Conservation (phyloP, 2,329 filamentous ascomycete species). For the Penicillium brasilianum region DNA sequence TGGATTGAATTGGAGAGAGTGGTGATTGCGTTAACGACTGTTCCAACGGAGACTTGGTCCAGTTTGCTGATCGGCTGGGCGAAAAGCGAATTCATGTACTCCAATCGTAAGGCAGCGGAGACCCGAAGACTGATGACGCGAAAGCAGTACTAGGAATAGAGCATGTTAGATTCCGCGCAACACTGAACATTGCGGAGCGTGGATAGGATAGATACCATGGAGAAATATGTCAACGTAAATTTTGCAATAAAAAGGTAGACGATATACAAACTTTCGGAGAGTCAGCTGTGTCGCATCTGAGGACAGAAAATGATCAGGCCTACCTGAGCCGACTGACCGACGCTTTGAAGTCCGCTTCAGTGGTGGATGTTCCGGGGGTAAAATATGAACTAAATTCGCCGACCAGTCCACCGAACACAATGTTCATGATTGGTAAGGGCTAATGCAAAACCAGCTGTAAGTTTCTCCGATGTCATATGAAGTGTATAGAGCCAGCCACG, state of each 20-base stretch:
- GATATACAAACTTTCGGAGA: not conserved
- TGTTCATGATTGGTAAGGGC: constrained; percentile 60
- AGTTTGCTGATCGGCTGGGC: constrained; percentile 43
- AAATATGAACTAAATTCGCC: constrained; percentile 64
- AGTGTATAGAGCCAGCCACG: not conserved
- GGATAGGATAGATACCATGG: not conserved
- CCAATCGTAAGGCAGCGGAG: not conserved
- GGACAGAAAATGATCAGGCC: not conserved
- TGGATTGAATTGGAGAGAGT: constrained; percentile 60
- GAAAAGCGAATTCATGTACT: not conserved
- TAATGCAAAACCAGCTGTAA: constrained; percentile 1
- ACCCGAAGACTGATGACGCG: not conserved
- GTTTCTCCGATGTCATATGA: not conserved
- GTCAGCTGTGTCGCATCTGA: not conserved
- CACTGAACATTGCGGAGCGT: not conserved
- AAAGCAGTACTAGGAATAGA: not conserved
- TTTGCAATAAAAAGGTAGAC: not conserved
- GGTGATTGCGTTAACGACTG: constrained; percentile 58
- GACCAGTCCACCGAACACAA: constrained; percentile 62
- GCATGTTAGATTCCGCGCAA: not conserved
- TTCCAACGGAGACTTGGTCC: constrained; percentile 56
- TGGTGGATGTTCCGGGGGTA: constrained; percentile 49
- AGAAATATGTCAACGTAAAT: not conserved
- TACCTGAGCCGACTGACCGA: not conserved
- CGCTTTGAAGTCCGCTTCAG: not conserved